Evolutionary conservation across 2,329 filamentous ascomycete species (phyloP).

Genomic region (Phaeoacremonium minimum): DNA sequence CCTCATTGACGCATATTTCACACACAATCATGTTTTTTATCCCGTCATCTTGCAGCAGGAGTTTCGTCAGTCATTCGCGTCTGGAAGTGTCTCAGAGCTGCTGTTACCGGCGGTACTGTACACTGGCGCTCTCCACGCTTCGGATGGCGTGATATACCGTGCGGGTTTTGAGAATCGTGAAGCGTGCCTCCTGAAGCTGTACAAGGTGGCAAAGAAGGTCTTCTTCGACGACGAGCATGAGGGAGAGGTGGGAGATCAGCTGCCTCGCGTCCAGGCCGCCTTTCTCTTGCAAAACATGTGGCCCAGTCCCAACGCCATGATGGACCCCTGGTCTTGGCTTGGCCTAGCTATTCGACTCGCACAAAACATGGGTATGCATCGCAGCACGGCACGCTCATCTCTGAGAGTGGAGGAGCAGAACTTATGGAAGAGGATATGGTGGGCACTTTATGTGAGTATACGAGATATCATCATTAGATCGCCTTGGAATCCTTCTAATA

Average conservation of each 20-base stretch:
- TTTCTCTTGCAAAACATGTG: constrained; percentile 4
- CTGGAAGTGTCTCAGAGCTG: constrained; percentile 1
- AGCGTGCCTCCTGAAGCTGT: constrained; percentile 2
- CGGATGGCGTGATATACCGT: constrained; percentile 2
- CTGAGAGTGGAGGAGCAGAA: constrained; percentile 1
- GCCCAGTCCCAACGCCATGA: constrained; percentile 3
- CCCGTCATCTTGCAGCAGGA: constrained; percentile 3
- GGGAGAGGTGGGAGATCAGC: constrained; percentile 1
- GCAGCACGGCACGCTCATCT: constrained; percentile 2
- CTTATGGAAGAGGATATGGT: constrained; percentile 4
- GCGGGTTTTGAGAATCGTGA: constrained; percentile 3
- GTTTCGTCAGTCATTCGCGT: not conserved
- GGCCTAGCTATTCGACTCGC: constrained; percentile 1
- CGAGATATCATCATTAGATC: not conserved
- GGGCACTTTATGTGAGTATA: constrained; percentile 3
- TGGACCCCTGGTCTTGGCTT: constrained; percentile 4
- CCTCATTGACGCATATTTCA: constrained; percentile 2
- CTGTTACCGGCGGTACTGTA: constrained; percentile 2
- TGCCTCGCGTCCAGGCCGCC: constrained; percentile 1
- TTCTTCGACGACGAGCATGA: constrained; percentile 3
- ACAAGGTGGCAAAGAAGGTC: constrained; percentile 1
- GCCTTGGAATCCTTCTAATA: not conserved
- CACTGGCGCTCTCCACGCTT: constrained; percentile 2
- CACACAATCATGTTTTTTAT: constrained; percentile 1
- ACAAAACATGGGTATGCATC: constrained; percentile 5